A percentile compares a stretch with the other conserved stretches of the same genome.
Conservation (phyloP, 805 yeast species). For the Hanseniaspora valbyensis region DNA sequence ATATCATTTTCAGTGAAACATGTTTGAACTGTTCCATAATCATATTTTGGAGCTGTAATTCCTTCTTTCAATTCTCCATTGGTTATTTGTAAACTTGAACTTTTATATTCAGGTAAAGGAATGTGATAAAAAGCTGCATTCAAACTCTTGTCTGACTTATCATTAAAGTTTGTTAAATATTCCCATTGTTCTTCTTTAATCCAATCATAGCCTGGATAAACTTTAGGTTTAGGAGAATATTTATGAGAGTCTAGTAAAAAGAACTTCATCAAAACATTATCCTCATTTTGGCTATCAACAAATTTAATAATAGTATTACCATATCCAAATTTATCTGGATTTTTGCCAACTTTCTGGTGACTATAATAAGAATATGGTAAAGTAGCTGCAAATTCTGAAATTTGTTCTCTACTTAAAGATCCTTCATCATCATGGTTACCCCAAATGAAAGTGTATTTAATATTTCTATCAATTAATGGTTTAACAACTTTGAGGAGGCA, state of each 20-base stretch:
- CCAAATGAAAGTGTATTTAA: slow-evolving; percentile 76
- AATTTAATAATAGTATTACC: slow-evolving; percentile 67
- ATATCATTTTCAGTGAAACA: slow-evolving; percentile 42
- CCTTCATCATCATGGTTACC: slow-evolving; percentile 97
- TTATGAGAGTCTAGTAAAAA: slow-evolving; percentile 81
- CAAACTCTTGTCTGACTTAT: slow-evolving; percentile 30
- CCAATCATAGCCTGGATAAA: slow-evolving; percentile 76
- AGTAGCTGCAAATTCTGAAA: slow-evolving; percentile 44
- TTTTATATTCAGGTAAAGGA: slow-evolving; percentile 70
- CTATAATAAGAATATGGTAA: slow-evolving; percentile 61
- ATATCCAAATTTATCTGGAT: slow-evolving; percentile 44
- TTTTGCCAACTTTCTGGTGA: slow-evolving; percentile 51
- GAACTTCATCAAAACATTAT: slow-evolving; percentile 40
- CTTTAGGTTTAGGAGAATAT: slow-evolving; percentile 55
- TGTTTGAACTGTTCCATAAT: slow-evolving; percentile 24
- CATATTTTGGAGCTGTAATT: slow-evolving; percentile 63
- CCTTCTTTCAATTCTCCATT: slow-evolving; percentile 64
- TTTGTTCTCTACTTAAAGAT: slow-evolving; percentile 43
- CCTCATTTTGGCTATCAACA: slow-evolving; percentile 34
- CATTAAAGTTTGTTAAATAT: slow-evolving; percentile 36
- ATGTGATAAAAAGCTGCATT: slow-evolving; percentile 92
- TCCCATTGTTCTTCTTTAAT: slow-evolving; percentile 58
- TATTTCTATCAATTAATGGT: slow-evolving; percentile 53
- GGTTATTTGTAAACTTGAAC: slow-evolving; percentile 21
- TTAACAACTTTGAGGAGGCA: slow-evolving; percentile 64